A percentile compares a stretch with the other conserved stretches of the same genome.
phyloP scores from a whole-genome alignment of 768 basidiomycete genomes.

The Lentinula lateritia region DNA sequence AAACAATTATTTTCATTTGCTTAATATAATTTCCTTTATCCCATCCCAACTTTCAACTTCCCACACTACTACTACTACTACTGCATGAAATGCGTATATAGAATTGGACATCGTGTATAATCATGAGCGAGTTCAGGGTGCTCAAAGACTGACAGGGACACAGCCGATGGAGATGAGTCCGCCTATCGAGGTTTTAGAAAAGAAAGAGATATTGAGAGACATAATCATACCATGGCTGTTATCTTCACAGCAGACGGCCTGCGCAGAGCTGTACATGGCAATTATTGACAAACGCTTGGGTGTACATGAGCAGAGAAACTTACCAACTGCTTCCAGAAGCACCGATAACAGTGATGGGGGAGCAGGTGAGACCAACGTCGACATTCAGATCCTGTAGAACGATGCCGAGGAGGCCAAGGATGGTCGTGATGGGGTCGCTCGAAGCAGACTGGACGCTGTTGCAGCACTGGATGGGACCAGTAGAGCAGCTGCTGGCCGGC shows the following conservation, averaged over 20 bases:
- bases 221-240: background rate
- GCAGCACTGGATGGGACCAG: slow-evolving; percentile 6
- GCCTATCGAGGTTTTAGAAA: too few relatives aligned
- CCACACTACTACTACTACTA: too few relatives aligned
- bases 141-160: too few relatives aligned
- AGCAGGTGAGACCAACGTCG: slow-evolving; percentile 1
- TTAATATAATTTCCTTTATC: too few relatives aligned
- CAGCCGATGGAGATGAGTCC: too few relatives aligned
- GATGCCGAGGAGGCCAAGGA: background rate
- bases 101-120: too few relatives aligned
- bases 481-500: background rate
- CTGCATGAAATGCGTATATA: too few relatives aligned
- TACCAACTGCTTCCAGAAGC: background rate
- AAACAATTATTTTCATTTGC: too few relatives aligned
- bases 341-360: background rate
- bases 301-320: background rate
- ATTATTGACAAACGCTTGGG: background rate
- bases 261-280: background rate
- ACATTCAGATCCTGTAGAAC: background rate
- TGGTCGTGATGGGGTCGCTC: background rate
- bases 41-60: too few relatives aligned
- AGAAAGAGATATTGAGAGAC: too few relatives aligned
- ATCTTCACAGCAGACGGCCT: slow-evolving; percentile 3
- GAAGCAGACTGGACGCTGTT: background rate
- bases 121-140: too few relatives aligned